phyloP scores from a whole-genome alignment of 352 stramenopile genomes.

The Globisporangium acanthophoron region DNA sequence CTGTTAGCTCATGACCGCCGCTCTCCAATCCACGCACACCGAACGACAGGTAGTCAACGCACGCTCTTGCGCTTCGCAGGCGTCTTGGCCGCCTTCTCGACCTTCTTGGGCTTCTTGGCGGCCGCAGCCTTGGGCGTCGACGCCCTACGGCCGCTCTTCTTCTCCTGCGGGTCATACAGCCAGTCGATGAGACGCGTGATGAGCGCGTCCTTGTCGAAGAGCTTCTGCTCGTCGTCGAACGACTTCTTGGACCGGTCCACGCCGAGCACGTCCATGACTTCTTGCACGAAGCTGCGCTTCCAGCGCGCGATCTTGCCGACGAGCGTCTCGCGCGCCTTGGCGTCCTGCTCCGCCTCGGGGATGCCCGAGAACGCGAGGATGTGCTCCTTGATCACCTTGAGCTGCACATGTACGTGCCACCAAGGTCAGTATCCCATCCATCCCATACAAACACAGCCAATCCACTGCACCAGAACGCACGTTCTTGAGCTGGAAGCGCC shows the following conservation, averaged over 20 bases:
- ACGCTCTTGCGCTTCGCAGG: slow-evolving; percentile 30
- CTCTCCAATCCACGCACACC: too few relatives aligned
- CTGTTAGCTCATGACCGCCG: not conserved
- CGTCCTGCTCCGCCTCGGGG: slow-evolving; percentile 44
- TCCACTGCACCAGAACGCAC: slow-evolving; percentile 22
- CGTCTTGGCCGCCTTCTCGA: slow-evolving; percentile 23
- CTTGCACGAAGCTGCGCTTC: slow-evolving; percentile 63
- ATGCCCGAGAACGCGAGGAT: slow-evolving; percentile 75
- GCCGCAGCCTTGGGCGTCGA: slow-evolving; percentile 2
- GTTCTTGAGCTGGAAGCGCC: slow-evolving; percentile 77
- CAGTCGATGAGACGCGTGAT: slow-evolving; percentile 69
- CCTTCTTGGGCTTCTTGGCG: slow-evolving; percentile 15
- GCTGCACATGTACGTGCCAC: slow-evolving; percentile 17
- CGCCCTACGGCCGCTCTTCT: slow-evolving; percentile 18
- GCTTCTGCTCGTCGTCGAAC: slow-evolving; percentile 58
- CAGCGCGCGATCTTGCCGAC: slow-evolving; percentile 60
- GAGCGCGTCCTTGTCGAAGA: slow-evolving; percentile 56
- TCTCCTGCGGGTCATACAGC: slow-evolving; percentile 57
- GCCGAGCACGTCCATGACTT: slow-evolving; percentile 74
- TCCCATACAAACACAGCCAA: not conserved
- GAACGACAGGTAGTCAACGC: not conserved
- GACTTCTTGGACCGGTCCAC: slow-evolving; percentile 85
- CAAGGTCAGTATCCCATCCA: too few relatives aligned
- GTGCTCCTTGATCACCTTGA: slow-evolving; percentile 78
- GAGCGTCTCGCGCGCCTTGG: slow-evolving; percentile 59